phyloP scores from a whole-genome alignment of 2,329 filamentous ascomycete species.

The Aspergillus clavatus region DNA sequence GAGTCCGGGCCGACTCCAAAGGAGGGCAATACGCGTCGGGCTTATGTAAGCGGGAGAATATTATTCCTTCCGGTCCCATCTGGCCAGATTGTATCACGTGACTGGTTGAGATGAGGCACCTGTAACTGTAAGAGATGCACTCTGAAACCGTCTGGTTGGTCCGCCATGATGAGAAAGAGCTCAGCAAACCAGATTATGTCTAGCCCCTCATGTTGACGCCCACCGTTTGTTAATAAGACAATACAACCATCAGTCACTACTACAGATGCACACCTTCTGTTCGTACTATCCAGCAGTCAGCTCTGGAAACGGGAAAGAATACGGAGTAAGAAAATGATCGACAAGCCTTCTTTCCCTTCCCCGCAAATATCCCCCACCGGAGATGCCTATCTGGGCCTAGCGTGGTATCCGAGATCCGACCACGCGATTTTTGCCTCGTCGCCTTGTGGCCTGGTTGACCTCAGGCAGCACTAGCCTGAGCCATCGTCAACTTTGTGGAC shows the following conservation, averaged over 20 bases:
- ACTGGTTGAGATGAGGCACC: no score
- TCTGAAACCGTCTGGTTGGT: no score
- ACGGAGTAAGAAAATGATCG: slow-evolving; percentile 5
- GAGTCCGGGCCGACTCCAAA: slow-evolving; percentile 3
- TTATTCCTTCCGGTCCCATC: slow-evolving; percentile 12
- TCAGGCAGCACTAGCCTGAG: background rate
- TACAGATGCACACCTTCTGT: background rate
- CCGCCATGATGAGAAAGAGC: no score
- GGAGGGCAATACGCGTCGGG: slow-evolving; percentile 5
- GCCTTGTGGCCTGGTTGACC: background rate
- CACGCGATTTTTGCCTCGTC: background rate
- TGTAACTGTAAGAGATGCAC: no score
- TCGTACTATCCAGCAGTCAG: background rate
- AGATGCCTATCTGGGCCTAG: slow-evolving; percentile 19
- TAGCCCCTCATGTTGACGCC: no score
- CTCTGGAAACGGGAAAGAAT: background rate
- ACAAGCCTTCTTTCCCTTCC: slow-evolving; percentile 8
- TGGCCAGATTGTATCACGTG: no score
- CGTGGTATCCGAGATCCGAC: background rate
- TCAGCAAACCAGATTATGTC: no score
- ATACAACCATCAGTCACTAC: no score
- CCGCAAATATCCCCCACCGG: slow-evolving; percentile 24
- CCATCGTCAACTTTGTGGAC: background rate
- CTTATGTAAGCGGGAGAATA: slow-evolving; percentile 12
- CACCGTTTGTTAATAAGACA: no score